Base-by-base conservation (phyloP, 2,329 filamentous ascomycete genomes). In the Xenoacremonium recifei region DNA sequence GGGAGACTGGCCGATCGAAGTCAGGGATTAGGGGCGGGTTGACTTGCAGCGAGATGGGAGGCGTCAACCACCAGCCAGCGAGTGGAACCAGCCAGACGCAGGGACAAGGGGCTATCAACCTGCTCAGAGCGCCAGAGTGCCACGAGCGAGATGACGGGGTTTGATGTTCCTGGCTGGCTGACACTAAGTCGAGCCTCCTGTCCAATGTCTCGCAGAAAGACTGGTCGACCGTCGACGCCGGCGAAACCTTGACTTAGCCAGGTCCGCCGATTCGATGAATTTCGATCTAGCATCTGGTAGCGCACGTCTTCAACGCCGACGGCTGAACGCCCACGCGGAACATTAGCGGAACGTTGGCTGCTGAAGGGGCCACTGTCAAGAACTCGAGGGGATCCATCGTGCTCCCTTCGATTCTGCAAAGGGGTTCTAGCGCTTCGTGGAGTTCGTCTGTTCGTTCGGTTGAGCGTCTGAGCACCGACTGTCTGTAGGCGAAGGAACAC, bases 21-120 rank as follows among this genome's bases (percentile, higher is more conserved):
- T 42, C 40, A 32, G 17, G 43, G 42, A 27, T 37, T 30, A 37
- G 38, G 51, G 35, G 19, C 15, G n/a, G n/a, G 52, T 44, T 35
- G 49, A 46, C 51, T 55, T 54, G 53, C 45, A 53, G 40, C 23
- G 37, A 37, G 36, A 30, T n/a, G 33, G 42, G 19, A n/a, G 31
- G 21, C 15, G 31, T 17, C 21, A 30, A 42, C 13, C 23, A 7
- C 7, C 9, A 27, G 23, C 7, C 23, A 13, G 23, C 23, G 23
- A 27, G 23, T 27, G 23, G 23, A 27, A 9, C 23, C 23, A 40
- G 36, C 35, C 35, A n/a, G 44, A 44, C 25, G 40, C 53, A 54
- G 50, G 50, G 53, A 50, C 46, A 48, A 52, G 48, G 45, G 48
- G 48, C 38, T 46, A 27, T 27, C 9, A 35, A 45, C 34, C 25